phyloP scores from a whole-genome alignment of 2,329 filamentous ascomycete species.

The Pseudopyrenochaeta lycopersici region DNA sequence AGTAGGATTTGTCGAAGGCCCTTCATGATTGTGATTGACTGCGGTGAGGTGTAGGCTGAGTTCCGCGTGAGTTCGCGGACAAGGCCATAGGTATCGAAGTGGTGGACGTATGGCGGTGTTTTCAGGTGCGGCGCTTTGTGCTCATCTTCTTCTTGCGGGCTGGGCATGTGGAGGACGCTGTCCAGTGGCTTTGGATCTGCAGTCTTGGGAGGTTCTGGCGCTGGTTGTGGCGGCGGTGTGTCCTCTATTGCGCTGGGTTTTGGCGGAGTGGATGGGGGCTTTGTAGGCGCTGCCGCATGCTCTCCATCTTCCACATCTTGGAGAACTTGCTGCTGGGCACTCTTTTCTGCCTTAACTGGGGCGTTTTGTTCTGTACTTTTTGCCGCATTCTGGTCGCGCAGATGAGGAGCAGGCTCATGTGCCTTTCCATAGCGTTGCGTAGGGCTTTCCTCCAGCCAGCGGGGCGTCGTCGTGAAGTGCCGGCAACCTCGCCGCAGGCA shows the following conservation, averaged over 20 bases:
- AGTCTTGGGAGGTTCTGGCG: slow-evolving; percentile 32
- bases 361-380: slow-evolving; percentile 13
- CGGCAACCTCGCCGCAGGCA: slow-evolving; percentile 24
- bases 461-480: slow-evolving; percentile 41
- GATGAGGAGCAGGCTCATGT: slow-evolving; percentile 55
- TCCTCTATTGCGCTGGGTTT: slow-evolving; percentile 23
- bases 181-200: slow-evolving; percentile 48
- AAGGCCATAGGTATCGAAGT: slow-evolving; percentile 93
- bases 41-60: slow-evolving; percentile 75
- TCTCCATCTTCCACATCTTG: slow-evolving; percentile 38
- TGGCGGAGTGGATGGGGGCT: slow-evolving; percentile 20
- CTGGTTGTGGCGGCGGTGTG: slow-evolving; percentile 11
- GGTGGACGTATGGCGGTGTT: slow-evolving; percentile 85
- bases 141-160: slow-evolving; percentile 48
- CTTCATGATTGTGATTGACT: slow-evolving; percentile 91
- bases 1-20: slow-evolving; percentile 80
- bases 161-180: slow-evolving; percentile 53
- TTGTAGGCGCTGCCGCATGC: slow-evolving; percentile 24
- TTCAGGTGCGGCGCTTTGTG: slow-evolving; percentile 72
- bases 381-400: slow-evolving; percentile 25
- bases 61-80: slow-evolving; percentile 76
- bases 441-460: slow-evolving; percentile 38
- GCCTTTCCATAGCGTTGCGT: slow-evolving; percentile 59
- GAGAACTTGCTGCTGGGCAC: slow-evolving; percentile 14
- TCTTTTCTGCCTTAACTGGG: slow-evolving; percentile 7